Percentiles rank a stretch among this genome's conserved stretches.
Evolutionary conservation across 225 moss, liverwort and hornwort species (phyloP).

Genomic region (Takakia lepidozioides): DNA sequence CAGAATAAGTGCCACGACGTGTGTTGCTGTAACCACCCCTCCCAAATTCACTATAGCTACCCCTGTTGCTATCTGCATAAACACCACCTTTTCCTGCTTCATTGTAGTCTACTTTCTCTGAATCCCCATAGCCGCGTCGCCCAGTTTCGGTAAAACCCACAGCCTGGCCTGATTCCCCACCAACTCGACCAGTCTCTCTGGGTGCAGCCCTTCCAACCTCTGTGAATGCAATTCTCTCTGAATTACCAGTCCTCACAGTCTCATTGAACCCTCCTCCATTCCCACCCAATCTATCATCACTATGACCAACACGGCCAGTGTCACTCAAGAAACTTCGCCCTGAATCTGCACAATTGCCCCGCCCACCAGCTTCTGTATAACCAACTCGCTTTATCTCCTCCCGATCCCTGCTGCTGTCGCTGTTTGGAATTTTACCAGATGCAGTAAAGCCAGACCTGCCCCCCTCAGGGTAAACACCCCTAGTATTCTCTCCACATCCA

Average conservation of each 20-base stretch:
- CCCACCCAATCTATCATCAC: constrained; percentile 40
- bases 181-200: constrained; percentile 35
- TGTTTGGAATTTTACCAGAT: too few species aligned
- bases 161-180: constrained; percentile 35
- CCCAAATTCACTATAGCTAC: constrained; percentile 24
- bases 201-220: constrained; percentile 50
- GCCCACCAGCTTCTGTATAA: constrained; percentile 31
- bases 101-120: constrained; percentile 22
- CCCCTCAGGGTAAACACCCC: constrained; percentile 29
- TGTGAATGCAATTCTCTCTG: constrained; percentile 60
- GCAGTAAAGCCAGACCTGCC: constrained; percentile 27
- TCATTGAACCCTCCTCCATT: constrained; percentile 33
- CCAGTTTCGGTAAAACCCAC: constrained; percentile 34
- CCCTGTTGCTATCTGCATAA: constrained; percentile 27
- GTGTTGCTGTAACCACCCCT: constrained; percentile 12
- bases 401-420: too few species aligned
- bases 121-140: constrained; percentile 41
- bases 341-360: constrained; percentile 36
- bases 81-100: constrained; percentile 36
- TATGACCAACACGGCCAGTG: constrained; percentile 33
- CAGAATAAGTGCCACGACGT: constrained; percentile 22
- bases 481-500: constrained; percentile 27
- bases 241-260: constrained; percentile 43
- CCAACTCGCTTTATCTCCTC: too few species aligned
- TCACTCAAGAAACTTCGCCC: constrained; percentile 34